Base-by-base conservation (phyloP, 2,329 filamentous ascomycete species). In the Fusarium abutilonis region DNA sequence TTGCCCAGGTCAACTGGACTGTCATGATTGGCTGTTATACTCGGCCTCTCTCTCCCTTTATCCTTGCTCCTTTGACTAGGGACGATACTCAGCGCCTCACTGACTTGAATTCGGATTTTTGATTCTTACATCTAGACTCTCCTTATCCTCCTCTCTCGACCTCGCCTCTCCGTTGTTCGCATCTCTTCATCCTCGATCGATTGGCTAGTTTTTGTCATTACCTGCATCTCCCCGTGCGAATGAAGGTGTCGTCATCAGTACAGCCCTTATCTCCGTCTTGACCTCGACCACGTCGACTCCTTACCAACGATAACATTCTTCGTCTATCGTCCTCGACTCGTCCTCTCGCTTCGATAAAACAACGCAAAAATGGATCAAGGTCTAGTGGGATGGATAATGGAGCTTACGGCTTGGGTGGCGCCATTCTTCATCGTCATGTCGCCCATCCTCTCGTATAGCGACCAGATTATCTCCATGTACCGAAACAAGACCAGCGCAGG, bases 401-500 rank as follows among this genome's bases (percentile, higher is more conserved):
- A 65, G 43, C 42, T 70, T 59, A 80, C 84, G 72, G 83, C 82
- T 77, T 82, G 82, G 70, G 74, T 86, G 60, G 86, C 86, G 73
- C 87, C 87, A 19, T 74, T 87, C 52, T 89, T 89, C 72, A 80
- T 89, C 60, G 79, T 88, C 67, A 66, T 85, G 66, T 89, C 86
- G 67, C 87, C 86, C 15, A 78, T 89, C 41, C 76, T 88, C 36
- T 88, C 86, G 50, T 89, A 89, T 74, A 82, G 82, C 70, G 87
- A 89, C 76, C 86, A 89, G 77, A 86, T 84, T 23, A 71, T 86
- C 42, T 83, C 87, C 32, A 90, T 90, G 83, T 82, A 88, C 69
- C 80, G 83, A 68, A 81, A 77, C 53, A 86, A 84, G 73, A 86
- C 86, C 39, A 89, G 86, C 65, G 85, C 84, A 13, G 87, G 87